Evolutionary conservation across 495 filamentous ascomycete species (phyloP).

Genomic region (Talaromyces thailandensis): DNA sequence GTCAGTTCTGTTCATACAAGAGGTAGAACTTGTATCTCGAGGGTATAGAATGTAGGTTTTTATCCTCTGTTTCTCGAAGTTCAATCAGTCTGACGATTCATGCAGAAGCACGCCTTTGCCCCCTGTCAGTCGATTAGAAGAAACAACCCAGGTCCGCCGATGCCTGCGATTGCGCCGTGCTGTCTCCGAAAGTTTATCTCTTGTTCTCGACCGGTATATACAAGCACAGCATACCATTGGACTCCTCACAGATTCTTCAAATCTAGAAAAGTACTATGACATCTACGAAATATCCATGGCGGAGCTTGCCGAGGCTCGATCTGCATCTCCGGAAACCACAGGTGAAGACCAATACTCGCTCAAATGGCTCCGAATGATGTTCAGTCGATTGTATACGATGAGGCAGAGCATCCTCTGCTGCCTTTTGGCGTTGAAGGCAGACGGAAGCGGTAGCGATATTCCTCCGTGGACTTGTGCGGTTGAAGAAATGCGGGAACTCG

Average conservation of each 20-base stretch:
- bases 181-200: constrained; percentile 57
- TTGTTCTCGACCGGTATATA: constrained; percentile 61
- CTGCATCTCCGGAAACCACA: constrained; percentile 49
- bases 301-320: constrained; percentile 61
- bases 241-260: constrained; percentile 62
- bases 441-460: constrained; percentile 73
- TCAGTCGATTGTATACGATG: constrained; percentile 69
- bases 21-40: constrained; percentile 90
- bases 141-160: constrained; percentile 64
- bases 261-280: constrained; percentile 84
- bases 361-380: constrained; percentile 65
- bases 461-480: constrained; percentile 68
- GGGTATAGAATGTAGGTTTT: constrained; percentile 77
- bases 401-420: constrained; percentile 80
- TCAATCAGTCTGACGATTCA: neutral
- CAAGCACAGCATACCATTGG: constrained; percentile 57
- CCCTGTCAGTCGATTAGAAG: constrained; percentile 75
- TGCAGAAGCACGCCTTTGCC: constrained; percentile 74
- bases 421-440: constrained; percentile 78
- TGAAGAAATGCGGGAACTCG: constrained; percentile 61
- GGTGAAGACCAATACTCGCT: constrained; percentile 71
- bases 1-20: constrained; percentile 81
- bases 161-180: constrained; percentile 70
- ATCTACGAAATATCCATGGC: constrained; percentile 81
- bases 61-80: neutral